Conservation (phyloP, 208 protist genomes). For the Leishmania gerbilli region DNA sequence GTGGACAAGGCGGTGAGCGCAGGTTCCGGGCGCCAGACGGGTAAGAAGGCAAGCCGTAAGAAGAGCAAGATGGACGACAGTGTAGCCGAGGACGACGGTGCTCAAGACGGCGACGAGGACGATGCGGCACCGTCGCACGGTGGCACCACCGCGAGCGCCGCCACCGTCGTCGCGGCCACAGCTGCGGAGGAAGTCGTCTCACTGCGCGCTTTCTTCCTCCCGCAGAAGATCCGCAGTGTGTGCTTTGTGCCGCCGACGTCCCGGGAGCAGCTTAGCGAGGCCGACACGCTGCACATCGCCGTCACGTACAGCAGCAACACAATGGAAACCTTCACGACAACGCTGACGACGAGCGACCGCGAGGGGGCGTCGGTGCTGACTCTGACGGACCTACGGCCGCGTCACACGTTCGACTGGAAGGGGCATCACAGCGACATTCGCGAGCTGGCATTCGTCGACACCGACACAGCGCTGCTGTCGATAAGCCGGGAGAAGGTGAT, state of each 20-base stretch:
- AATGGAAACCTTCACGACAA: conserved; percentile 72
- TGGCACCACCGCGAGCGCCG: background rate
- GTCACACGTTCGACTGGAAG: conserved; percentile 54
- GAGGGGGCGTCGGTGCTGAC: conserved; percentile 61
- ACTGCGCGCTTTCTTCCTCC: conserved; percentile 83
- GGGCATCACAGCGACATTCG: conserved; percentile 84
- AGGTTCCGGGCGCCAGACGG: conserved; percentile 16
- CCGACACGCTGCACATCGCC: conserved; percentile 67
- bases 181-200: conserved; percentile 71
- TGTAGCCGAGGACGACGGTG: conserved; percentile 23
- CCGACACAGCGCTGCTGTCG: conserved; percentile 78
- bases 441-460: conserved; percentile 73
- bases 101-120: conserved; percentile 15
- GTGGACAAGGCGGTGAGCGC: conserved; percentile 1
- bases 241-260: conserved; percentile 64
- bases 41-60: conserved; percentile 8
- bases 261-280: conserved; percentile 36
- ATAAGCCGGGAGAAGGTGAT: conserved; percentile 82
- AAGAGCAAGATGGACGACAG: conserved; percentile 15
- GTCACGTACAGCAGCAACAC: conserved; percentile 88
- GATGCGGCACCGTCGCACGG: background rate
- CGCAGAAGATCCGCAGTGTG: conserved; percentile 77
- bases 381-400: conserved; percentile 67
- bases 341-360: conserved; percentile 57
- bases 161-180: conserved; percentile 22